Evolutionary conservation across 345 rosid species (phyloP).

Genomic region (Salix arbutifolia): DNA sequence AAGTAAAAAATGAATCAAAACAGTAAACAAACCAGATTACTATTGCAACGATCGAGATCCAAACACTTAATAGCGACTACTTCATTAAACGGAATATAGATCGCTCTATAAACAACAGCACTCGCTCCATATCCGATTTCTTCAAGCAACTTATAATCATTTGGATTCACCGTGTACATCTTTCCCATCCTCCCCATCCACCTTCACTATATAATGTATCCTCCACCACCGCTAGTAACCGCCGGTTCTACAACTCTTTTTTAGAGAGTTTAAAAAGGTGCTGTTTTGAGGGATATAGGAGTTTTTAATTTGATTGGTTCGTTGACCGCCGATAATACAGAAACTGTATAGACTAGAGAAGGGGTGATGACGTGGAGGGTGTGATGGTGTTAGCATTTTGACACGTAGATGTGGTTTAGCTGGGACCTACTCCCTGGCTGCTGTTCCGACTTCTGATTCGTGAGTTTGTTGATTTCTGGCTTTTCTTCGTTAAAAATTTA

Average conservation of each 20-base stretch:
- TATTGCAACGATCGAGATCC: slow-evolving; percentile 99
- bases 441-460: background rate
- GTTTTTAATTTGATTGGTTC: background rate
- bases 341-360: background rate
- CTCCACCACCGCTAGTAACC: background rate
- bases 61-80: slow-evolving; percentile 88
- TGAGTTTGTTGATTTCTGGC: too few species aligned
- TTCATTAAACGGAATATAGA: slow-evolving; percentile 75
- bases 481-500: too few species aligned
- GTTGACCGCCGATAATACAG: slow-evolving; percentile 6
- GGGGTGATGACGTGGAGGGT: background rate
- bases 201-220: background rate
- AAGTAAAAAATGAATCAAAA: background rate
- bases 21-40: slow-evolving; percentile 66
- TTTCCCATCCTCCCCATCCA: slow-evolving; percentile 29
- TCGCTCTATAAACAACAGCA: slow-evolving; percentile 87
- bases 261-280: background rate
- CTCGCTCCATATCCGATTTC: slow-evolving; percentile 96
- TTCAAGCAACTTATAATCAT: slow-evolving; percentile 76
- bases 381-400: background rate
- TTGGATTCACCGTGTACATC: slow-evolving; percentile 55
- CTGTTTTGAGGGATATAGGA: background rate
- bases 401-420: background rate
- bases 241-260: background rate
- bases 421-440: background rate